Evolutionary conservation across 331 rosid species (phyloP).

Genomic region (Quercus lobata): DNA sequence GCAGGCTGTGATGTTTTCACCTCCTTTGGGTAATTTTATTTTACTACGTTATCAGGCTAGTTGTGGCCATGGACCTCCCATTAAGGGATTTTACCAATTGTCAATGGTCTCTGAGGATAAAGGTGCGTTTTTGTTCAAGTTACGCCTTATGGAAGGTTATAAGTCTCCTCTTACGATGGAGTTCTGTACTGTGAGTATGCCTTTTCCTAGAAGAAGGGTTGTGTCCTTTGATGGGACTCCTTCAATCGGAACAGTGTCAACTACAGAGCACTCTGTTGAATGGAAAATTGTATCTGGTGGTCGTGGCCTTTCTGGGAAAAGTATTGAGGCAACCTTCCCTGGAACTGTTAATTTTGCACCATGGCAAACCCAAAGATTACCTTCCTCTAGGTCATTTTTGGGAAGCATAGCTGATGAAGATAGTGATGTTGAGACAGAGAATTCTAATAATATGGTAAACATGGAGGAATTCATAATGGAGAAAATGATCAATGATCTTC

Average conservation of each 20-base stretch:
- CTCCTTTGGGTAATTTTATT: conserved; percentile 90
- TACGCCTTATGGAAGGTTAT: conserved; percentile 88
- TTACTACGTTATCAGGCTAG: conserved; percentile 79
- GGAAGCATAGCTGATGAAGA: conserved; percentile 63
- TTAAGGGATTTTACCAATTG: conserved; percentile 87
- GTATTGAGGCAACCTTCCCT: conserved; percentile 94
- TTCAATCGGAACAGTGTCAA: conserved; percentile 81
- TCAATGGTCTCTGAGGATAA: conserved; percentile 97
- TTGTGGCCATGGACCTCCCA: conserved; percentile 71
- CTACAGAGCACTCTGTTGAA: conserved; percentile 85
- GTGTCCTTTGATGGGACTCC: conserved; percentile 92
- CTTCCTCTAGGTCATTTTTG: conserved; percentile 38
- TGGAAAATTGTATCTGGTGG: conserved; percentile 87
- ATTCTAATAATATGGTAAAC: conserved; percentile 57
- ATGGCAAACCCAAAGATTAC: conserved; percentile 54
- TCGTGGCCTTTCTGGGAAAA: conserved; percentile 80
- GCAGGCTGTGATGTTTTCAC: conserved; percentile 88
- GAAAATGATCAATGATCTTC: conserved; percentile 90
- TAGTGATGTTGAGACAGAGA: conserved; percentile 75
- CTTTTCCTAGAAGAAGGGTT: conserved; percentile 85
- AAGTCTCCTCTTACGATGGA: conserved; percentile 87
- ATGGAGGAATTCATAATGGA: conserved; percentile 77
- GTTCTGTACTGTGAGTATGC: conserved; percentile 80
- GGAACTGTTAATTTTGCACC: conserved; percentile 94
- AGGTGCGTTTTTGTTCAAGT: conserved; percentile 93